Percentiles rank a stretch among this genome's conserved stretches.
Evolutionary conservation across 139 green algal species (phyloP).

Genomic region (Coelastrella sp.): DNA sequence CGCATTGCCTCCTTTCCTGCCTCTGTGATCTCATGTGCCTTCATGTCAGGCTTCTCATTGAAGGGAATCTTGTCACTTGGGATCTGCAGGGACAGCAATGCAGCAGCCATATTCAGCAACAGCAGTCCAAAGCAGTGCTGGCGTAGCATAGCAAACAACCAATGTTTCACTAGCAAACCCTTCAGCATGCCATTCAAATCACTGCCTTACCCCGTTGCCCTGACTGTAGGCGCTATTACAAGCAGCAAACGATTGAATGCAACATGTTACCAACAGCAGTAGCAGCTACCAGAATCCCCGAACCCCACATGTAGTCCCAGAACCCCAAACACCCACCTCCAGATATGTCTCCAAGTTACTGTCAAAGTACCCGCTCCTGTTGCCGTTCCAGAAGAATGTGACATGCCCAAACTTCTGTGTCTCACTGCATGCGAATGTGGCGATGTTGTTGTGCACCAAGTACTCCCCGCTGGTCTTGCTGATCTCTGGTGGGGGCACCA

Average conservation of each 20-base stretch:
- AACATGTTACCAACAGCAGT: too few species aligned
- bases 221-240: too few species aligned
- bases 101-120: background rate
- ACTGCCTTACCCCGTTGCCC: too few species aligned
- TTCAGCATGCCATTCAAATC: too few species aligned
- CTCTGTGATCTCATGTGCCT: constrained; percentile 93
- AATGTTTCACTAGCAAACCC: too few species aligned
- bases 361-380: constrained; percentile 95
- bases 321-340: constrained; percentile 49
- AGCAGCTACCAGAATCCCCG: background rate
- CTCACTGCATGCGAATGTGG: constrained; percentile 95
- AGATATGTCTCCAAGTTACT: constrained; percentile 93
- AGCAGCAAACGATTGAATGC: too few species aligned
- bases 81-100: constrained; percentile 73
- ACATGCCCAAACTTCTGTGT: constrained; percentile 97
- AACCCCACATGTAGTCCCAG: background rate
- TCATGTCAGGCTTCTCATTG: constrained; percentile 96
- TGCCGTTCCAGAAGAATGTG: constrained; percentile 99
- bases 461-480: constrained; percentile 80
- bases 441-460: constrained; percentile 87
- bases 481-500: constrained; percentile 94
- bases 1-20: constrained; percentile 89
- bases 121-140: too few species aligned
- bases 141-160: too few species aligned
- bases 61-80: constrained; percentile 93